These are phyloP conservation scores for Amanita polypyramis DNA, from an alignment of 768 basidiomycete species.

Conservation along the genomic window DNA sequence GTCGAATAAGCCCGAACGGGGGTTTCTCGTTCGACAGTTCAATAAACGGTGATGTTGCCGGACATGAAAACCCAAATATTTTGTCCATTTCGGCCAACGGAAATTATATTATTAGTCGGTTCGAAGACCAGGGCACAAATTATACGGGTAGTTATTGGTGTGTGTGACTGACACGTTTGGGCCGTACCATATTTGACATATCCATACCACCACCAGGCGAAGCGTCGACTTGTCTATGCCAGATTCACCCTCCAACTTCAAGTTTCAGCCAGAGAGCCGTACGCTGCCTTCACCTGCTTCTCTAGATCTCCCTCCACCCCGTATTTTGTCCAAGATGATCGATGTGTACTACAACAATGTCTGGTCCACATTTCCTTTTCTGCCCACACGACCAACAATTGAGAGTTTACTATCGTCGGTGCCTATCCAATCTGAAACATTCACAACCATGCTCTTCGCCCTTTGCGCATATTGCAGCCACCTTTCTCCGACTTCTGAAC, in stretches of 20 bases:
- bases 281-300: constrained; percentile 5
- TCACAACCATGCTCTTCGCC: constrained; percentile 16
- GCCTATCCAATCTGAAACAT: constrained; percentile 8
- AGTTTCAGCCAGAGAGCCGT: constrained; percentile 3
- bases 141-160: constrained; percentile 12
- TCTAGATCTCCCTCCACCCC: constrained; percentile 17
- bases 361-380: constrained; percentile 17
- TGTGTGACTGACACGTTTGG: neutral
- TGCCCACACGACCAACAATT: constrained; percentile 11
- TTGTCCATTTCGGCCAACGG: neutral
- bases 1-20: neutral
- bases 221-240: constrained; percentile 10
- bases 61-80: neutral
- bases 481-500: constrained; percentile 11
- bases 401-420: constrained; percentile 9
- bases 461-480: constrained; percentile 20
- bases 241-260: constrained; percentile 7
- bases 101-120: neutral
- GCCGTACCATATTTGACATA: neutral
- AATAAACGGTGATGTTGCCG: neutral
- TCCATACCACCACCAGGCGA: constrained; percentile 6
- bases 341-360: constrained; percentile 17
- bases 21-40: neutral
- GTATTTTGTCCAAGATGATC: constrained; percentile 16
- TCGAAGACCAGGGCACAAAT: neutral